Base-by-base conservation (phyloP, 2,329 filamentous ascomycete genomes). In the Fusarium torulosum region DNA sequence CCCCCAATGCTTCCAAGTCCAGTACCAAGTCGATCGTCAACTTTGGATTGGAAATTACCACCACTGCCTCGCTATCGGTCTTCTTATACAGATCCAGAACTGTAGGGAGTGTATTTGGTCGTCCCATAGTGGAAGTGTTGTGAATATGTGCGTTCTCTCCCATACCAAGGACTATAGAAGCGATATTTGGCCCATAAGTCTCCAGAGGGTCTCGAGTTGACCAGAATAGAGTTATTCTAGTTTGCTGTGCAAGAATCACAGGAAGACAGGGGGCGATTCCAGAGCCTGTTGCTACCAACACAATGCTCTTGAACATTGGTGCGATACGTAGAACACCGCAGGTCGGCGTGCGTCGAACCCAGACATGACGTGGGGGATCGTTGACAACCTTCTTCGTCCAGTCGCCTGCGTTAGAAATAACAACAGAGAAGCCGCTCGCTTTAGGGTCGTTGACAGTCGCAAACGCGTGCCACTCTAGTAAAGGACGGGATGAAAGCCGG, bases 381-480 rank as follows among this genome's bases (percentile, higher is more conserved):
- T 82, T 78, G 77, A 92, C 91, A 40, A 80, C 78, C 0, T 89
- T 91, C 87, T 69, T 69, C 1, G 69, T 71, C 69, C 90, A 92
- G 79, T 92, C 89, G 14, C 90, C 90, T 4, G 88, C 89, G 63
- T 87, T 88, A 52, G 89, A 90, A 37, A 92, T 81, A 33, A 92
- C 78, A 23, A 90, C 80, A 0, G 88, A 90, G 77, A 89, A 91
- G 17, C 85, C 87, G 4, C 41, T 62, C 10, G 65, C 57, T 21
- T 77, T 75, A 1, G 84, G 81, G 63, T 86, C 83, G 3, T 89
- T 86, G 57, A 92, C 90, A 0, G 88, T 88, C 25, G 90, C 90
- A 72, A 93, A 93, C 3, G 87, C 84, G 76, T 93, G 90, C 82
- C 88, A 91, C 76, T 93, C 90, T 5, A 82, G 78, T 20, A 91